These are phyloP conservation scores for Annona cherimola DNA, from an alignment of 164 flowering plant species.

Conservation along the genomic window DNA sequence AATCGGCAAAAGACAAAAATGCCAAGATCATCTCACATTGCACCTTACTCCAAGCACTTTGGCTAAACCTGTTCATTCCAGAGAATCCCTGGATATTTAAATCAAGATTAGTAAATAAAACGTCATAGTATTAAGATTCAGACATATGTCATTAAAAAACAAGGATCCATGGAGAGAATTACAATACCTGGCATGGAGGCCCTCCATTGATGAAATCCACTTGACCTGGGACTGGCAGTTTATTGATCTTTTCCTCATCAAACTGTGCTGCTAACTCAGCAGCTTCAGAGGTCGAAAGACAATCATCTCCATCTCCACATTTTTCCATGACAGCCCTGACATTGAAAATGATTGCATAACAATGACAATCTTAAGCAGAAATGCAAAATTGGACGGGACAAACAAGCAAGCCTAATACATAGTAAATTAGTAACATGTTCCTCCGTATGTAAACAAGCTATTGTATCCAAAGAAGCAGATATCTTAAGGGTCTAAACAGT, in stretches of 20 bases:
- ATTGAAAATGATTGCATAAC: slow-evolving; percentile 9
- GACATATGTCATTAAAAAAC: background rate
- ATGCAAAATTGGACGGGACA: background rate
- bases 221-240: slow-evolving; percentile 83
- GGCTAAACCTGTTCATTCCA: slow-evolving; percentile 93
- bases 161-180: background rate
- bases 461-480: background rate
- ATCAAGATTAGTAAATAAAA: background rate
- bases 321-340: slow-evolving; percentile 69
- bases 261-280: slow-evolving; percentile 52
- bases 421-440: background rate
- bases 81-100: slow-evolving; percentile 74
- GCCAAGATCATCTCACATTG: slow-evolving; percentile 97
- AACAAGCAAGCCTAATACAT: background rate
- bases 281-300: slow-evolving; percentile 75
- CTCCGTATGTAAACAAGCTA: background rate
- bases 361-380: background rate
- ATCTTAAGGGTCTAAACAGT: background rate
- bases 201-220: slow-evolving; percentile 98
- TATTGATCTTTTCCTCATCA: slow-evolving; percentile 42
- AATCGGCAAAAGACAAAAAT: slow-evolving; percentile 87
- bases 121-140: background rate
- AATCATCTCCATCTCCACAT: slow-evolving; percentile 80
- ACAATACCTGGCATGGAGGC: slow-evolving; percentile 83
- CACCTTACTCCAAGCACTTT: slow-evolving; percentile 92